Base-by-base conservation (phyloP, 257 asterid genomes). In the Gentiana macrophylla region DNA sequence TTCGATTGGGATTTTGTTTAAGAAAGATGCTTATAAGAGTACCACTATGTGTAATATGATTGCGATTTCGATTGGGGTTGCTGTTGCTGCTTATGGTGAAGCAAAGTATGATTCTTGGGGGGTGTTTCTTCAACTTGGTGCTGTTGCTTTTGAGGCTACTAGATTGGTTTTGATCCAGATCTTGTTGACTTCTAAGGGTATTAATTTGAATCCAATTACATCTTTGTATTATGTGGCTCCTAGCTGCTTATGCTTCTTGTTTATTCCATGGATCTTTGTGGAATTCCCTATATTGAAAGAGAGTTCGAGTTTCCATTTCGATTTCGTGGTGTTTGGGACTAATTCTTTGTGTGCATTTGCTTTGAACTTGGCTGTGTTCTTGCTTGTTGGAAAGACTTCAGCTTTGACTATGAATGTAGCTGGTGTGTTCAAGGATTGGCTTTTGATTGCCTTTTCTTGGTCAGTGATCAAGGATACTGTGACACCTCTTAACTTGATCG, bases 371-470 rank as follows among this genome's bases (percentile, higher is more conserved):
- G 91, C 94, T 1, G 94, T 85, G 48, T 85, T 82, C 74, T 57
- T 85, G 55, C 67, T 85, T 12, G 91, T 85, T 2, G 94, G 94
- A 12, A 85, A 85, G 67, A 85, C 94, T 0, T 85, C 94, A 0
- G 94, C 94, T 34, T 53, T 85, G 84, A 85, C 94, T 10, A 85
- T 85, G 94, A 85, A 85, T 53, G 90, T 85, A 6, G 86, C 88
- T 32, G 94, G 94, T 3, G 91, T 85, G 0, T 86, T 82, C 1
- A 85, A 82, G 53, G 94, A 85, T 70, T 85, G 94, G 94, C 52
- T 85, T 33, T 62, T 85, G 55, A 85, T 85, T 5, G 94, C 94
- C 0, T 85, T 85, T 53, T 85, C 94, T 5, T 84, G 94, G 94
- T 84, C 94, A 3, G 94, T 84, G 73, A 84, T 84, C 24, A 84